Conservation (phyloP, 176 grass and related monocot genomes). For the Hordeum vulgare region DNA sequence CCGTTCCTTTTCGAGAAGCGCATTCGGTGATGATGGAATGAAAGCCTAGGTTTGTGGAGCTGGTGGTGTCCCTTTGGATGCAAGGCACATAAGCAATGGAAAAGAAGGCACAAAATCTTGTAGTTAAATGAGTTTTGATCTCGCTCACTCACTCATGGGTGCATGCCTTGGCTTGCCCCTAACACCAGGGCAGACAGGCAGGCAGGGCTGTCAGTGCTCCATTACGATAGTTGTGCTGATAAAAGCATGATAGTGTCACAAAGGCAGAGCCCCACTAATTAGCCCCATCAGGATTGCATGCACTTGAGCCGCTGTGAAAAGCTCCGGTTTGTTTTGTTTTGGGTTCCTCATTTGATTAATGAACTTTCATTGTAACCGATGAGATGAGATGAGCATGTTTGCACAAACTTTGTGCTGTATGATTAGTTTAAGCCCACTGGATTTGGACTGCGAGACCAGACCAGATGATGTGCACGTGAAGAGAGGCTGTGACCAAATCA, state of each 20-base stretch:
- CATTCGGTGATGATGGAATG: slow-evolving; percentile 14
- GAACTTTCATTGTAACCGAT: neutral
- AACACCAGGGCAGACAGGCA: slow-evolving; percentile 13
- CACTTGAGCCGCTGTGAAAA: slow-evolving; percentile 18
- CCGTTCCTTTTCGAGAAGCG: neutral
- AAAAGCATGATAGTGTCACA: slow-evolving; percentile 32
- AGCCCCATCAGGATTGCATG: slow-evolving; percentile 15
- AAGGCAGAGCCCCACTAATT: slow-evolving; percentile 28
- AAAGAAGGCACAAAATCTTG: neutral
- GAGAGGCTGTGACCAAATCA: neutral
- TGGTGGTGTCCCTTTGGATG: slow-evolving; percentile 34
- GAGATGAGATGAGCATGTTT: neutral
- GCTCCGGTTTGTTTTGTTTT: neutral
- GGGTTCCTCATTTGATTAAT: neutral
- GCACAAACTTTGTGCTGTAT: neutral
- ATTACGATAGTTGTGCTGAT: slow-evolving; percentile 10
- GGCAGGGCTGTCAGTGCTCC: slow-evolving; percentile 5
- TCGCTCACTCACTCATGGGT: neutral
- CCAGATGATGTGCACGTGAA: neutral
- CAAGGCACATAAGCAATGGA: slow-evolving; percentile 5
- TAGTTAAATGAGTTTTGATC: neutral
- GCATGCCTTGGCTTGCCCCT: slow-evolving; percentile 26
- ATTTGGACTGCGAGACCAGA: neutral
- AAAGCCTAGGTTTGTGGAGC: slow-evolving; percentile 38
- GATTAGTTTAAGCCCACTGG: neutral